These are phyloP conservation scores for Cordyceps tenuipes DNA, from an alignment of 2,329 filamentous ascomycete genomes.

Conservation along the genomic window DNA sequence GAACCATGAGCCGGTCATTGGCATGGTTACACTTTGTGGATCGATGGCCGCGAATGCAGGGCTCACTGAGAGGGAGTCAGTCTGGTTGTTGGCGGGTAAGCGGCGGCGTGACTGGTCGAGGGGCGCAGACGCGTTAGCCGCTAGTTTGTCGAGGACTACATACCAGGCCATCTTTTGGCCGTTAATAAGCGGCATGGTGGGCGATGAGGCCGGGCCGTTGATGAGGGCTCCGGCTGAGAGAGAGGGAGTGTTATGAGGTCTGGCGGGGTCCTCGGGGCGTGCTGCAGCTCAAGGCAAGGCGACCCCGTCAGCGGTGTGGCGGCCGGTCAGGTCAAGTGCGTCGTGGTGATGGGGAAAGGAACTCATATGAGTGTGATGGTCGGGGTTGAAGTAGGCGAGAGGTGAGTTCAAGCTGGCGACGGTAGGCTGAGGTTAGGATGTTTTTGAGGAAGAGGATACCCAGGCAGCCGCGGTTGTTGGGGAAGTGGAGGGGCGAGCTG, in stretches of 20 bases:
- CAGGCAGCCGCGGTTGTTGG: too few species aligned
- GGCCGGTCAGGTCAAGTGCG: not conserved
- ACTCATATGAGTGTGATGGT: not conserved
- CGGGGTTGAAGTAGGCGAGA: not conserved
- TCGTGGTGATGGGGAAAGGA: not conserved
- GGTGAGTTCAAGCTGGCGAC: not conserved
- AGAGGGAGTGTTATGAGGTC: not conserved
- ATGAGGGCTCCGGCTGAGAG: not conserved
- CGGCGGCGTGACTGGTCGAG: not conserved
- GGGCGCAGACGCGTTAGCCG: not conserved
- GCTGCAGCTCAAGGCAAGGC: not conserved
- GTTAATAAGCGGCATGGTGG: constrained; percentile 58
- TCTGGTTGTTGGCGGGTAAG: not conserved
- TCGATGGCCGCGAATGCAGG: constrained; percentile 67
- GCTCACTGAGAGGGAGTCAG: constrained; percentile 42
- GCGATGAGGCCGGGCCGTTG: not conserved
- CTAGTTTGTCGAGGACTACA: constrained; percentile 22
- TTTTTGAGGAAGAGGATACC: not conserved
- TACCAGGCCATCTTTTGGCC: constrained; percentile 69
- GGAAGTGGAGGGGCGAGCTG: not conserved
- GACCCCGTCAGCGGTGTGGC: not conserved
- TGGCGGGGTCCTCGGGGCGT: not conserved
- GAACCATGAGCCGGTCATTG: constrained; percentile 58
- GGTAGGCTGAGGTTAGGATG: not conserved
- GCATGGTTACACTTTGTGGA: constrained; percentile 67